A percentile compares a stretch with the other conserved stretches of the same genome.
Conservation (phyloP, 768 basidiomycete genomes). For the Pulveroboletus sp. region DNA sequence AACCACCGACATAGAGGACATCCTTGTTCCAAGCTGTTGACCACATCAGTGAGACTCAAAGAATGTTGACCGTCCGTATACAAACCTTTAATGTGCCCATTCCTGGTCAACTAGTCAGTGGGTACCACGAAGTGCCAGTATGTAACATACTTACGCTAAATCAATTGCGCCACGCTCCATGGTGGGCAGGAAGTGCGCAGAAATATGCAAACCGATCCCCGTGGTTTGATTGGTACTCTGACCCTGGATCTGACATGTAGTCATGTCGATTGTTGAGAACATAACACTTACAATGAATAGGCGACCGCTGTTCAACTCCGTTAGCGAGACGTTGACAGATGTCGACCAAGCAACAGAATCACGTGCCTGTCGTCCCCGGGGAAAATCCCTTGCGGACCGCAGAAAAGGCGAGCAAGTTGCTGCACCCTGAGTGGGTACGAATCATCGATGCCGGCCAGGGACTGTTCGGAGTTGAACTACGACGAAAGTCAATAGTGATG, state of each 20-base stretch:
- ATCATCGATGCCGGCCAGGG: neutral
- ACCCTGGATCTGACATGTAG: slow-evolving; percentile 42
- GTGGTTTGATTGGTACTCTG: slow-evolving; percentile 91
- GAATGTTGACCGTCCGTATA: neutral
- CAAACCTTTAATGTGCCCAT: slow-evolving; percentile 76
- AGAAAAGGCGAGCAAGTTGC: neutral
- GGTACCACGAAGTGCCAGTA: neutral
- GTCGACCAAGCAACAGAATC: neutral
- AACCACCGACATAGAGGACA: slow-evolving; percentile 76
- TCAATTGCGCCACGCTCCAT: slow-evolving; percentile 93
- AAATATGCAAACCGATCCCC: slow-evolving; percentile 56
- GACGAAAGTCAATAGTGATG: neutral
- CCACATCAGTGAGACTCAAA: neutral
- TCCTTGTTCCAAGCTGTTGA: slow-evolving; percentile 82
- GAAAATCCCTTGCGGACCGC: slow-evolving; percentile 2
- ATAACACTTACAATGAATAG: slow-evolving; percentile 10
- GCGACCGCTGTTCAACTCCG: slow-evolving; percentile 3
- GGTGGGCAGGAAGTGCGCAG: slow-evolving; percentile 88
- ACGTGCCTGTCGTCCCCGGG: slow-evolving; percentile 3
- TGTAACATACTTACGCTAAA: slow-evolving; percentile 53
- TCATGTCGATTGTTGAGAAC: neutral
- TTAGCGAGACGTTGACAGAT: neutral
- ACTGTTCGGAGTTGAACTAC: slow-evolving; percentile 12
- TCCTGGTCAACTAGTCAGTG: slow-evolving; percentile 40
- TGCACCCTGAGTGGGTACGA: neutral